These are phyloP conservation scores for Cercospora sp. DNA, from an alignment of 2,329 filamentous ascomycete species.

Conservation along the genomic window DNA sequence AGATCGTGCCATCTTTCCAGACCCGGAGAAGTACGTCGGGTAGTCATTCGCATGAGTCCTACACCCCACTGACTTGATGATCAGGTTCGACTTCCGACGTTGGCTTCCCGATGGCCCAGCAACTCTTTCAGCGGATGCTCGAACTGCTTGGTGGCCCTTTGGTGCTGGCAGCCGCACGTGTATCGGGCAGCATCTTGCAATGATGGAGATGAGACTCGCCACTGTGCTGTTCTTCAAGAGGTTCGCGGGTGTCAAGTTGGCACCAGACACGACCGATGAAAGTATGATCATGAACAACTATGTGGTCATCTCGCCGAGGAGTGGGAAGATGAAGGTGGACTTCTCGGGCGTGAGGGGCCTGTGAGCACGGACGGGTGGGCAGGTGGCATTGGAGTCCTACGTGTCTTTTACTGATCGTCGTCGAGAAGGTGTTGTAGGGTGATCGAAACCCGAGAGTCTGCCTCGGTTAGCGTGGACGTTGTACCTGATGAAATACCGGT, in stretches of 20 bases:
- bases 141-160: conserved; percentile 32
- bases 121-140: conserved; percentile 20
- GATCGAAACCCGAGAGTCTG: neutral
- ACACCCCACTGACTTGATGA: neutral
- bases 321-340: neutral
- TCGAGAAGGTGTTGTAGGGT: neutral
- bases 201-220: conserved; percentile 33
- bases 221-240: conserved; percentile 31
- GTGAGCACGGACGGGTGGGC: neutral
- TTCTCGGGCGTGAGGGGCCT: neutral
- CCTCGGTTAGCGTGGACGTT: no score
- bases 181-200: conserved; percentile 35
- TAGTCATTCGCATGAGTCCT: neutral
- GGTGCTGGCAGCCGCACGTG: conserved; percentile 33
- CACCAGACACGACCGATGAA: conserved; percentile 27
- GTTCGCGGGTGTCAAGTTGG: conserved; percentile 28
- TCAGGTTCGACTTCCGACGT: conserved; percentile 30
- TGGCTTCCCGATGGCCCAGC: conserved; percentile 22
- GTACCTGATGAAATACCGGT: neutral
- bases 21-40: neutral
- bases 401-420: neutral
- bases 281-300: conserved; percentile 36
- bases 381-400: neutral
- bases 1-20: neutral
- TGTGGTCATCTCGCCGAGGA: conserved; percentile 33